phyloP scores from a whole-genome alignment of 2,329 filamentous ascomycete genomes.

The Xylariomycetidae sp. region DNA sequence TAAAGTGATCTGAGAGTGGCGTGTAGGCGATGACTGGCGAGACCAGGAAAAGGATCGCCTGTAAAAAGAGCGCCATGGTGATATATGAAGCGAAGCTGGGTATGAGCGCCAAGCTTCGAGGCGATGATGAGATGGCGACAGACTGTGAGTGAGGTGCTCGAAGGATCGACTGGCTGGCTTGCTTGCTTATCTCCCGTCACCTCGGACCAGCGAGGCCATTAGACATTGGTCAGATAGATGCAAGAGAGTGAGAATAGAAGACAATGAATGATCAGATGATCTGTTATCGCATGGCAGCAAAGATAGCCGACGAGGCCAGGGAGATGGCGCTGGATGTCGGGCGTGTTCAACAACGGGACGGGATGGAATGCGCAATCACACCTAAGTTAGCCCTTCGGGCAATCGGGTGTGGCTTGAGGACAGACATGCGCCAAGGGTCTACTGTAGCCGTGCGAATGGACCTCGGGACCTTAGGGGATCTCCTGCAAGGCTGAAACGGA shows the following conservation, averaged over 20 bases:
- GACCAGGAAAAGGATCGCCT: constrained; percentile 20
- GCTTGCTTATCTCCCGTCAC: constrained; percentile 10
- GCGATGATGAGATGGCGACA: constrained; percentile 4
- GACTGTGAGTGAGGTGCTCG: constrained; percentile 3
- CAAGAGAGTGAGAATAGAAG: constrained; percentile 1
- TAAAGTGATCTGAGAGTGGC: constrained; percentile 57
- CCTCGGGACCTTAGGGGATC: neutral
- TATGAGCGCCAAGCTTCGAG: constrained; percentile 11
- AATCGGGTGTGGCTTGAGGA: neutral
- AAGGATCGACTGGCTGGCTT: constrained; percentile 5
- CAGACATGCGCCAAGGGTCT: constrained; percentile 1
- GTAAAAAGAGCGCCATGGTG: constrained; percentile 16
- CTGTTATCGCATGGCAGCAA: neutral
- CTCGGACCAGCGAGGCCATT: constrained; percentile 20
- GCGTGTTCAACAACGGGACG: neutral
- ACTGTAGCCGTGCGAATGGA: neutral
- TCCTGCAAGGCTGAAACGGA: constrained; percentile 2
- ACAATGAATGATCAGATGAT: neutral
- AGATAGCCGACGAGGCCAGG: neutral
- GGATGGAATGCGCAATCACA: neutral
- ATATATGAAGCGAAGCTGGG: constrained; percentile 7
- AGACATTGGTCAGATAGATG: constrained; percentile 4
- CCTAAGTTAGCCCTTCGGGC: neutral
- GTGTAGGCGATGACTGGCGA: constrained; percentile 27
- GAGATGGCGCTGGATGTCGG: neutral